Base-by-base conservation (phyloP, 140 eudicot genomes). In the Flaveria floridana region DNA sequence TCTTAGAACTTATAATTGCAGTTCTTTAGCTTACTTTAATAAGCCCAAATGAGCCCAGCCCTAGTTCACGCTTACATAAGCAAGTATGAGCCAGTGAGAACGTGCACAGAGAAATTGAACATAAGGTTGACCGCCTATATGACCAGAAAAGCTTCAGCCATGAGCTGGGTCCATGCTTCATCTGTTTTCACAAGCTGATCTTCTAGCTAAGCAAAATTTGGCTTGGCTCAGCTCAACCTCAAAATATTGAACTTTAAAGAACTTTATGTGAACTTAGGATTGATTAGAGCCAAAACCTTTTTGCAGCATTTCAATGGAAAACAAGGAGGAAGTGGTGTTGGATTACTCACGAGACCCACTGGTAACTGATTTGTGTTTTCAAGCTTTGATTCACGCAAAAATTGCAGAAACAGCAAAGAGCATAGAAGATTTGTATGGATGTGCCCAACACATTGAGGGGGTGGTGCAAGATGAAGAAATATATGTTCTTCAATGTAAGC, bases 381-480 rank as follows among this genome's bases (percentile, higher is more conserved):
- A 89, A 48, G 65, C 57, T 8, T 64, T 76, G 56, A 73, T 94
- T 7, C 86, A 86, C 48, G 79, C 96, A 0, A 82, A 83, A 86
- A 85, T 94, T 57, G 99, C 97, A 1, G 84, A 73, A 47, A 85
- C 86, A 0, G 97, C 91, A 23, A 88, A 82, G 77, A 82, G 80
- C 10, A 84, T 94, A 18, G 97, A 90, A 78, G 97, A 85, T 42
- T 59, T 88, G 63, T 94, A 86, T 59, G 96, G 96, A 8, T 84
- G 95, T 81, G 84, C 90, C 11, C 99, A 90, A 66, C 91, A 85
- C 75, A 84, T 94, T 41, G 95, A 94, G 84, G 99, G 99, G 20
- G 95, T 88, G 9, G 90, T 94, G 73, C 87, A 76, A 80, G 91
- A 85, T 75, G 97, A 91, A 74, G 78, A 94, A 78, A 34, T 94